Percentiles rank a stretch among this genome's conserved stretches.
Evolutionary conservation across 1,139 yeast species (phyloP).

Genomic region (Casaregolazyma suthepensis): DNA sequence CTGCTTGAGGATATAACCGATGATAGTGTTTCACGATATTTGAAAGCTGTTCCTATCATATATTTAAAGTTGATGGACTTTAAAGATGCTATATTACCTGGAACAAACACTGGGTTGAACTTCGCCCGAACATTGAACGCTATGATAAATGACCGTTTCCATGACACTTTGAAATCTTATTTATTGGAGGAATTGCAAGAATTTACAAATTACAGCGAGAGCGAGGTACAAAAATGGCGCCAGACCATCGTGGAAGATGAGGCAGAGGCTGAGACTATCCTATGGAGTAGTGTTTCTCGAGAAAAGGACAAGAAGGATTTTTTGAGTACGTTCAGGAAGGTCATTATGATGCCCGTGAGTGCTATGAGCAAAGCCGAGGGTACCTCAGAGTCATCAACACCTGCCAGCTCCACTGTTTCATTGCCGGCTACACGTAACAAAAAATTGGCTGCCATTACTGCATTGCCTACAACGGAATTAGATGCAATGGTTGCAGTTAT

Average conservation of each 20-base stretch:
- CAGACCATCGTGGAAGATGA: slow-evolving; percentile 32
- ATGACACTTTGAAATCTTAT: slow-evolving; percentile 36
- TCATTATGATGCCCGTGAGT: slow-evolving; percentile 34
- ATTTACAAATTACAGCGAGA: slow-evolving; percentile 30
- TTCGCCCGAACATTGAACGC: slow-evolving; percentile 32
- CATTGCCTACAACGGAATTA: slow-evolving; percentile 37
- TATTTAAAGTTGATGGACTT: slow-evolving; percentile 20
- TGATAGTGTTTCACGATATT: slow-evolving; percentile 14
- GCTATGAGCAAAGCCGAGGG: slow-evolving; percentile 16
- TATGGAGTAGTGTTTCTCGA: slow-evolving; percentile 40
- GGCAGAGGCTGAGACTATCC: slow-evolving; percentile 35
- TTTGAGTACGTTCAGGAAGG: slow-evolving; percentile 49
- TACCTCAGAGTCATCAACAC: slow-evolving; percentile 1
- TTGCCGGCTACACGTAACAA: slow-evolving; percentile 7
- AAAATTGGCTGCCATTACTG: slow-evolving; percentile 8
- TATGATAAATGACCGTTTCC: slow-evolving; percentile 46
- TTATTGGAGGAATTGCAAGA: slow-evolving; percentile 36
- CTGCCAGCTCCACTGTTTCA: slow-evolving; percentile 12
- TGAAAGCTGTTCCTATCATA: slow-evolving; percentile 22
- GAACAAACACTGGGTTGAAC: slow-evolving; percentile 30
- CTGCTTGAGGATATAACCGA: slow-evolving; percentile 20
- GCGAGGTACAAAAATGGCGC: slow-evolving; percentile 34
- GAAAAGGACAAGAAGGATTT: slow-evolving; percentile 43
- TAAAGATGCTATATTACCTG: slow-evolving; percentile 26
- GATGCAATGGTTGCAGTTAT: slow-evolving; percentile 43